Conservation (phyloP, 2,329 filamentous ascomycete species). For the Xylaria sp. region DNA sequence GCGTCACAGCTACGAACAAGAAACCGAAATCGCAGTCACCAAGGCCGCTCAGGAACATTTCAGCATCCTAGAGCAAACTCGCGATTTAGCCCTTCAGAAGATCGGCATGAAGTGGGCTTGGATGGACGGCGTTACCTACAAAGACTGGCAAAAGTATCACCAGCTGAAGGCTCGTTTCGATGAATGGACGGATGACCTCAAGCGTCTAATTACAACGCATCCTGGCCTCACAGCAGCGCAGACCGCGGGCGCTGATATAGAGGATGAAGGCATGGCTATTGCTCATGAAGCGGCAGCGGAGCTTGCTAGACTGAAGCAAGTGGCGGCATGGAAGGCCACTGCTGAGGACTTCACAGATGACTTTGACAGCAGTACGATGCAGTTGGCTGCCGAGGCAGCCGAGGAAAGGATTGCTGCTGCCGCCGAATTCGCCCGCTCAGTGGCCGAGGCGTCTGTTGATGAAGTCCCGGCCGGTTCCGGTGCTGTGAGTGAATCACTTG, state of each 20-base stretch:
- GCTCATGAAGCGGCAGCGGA: slow-evolving; percentile 82
- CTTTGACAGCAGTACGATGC: slow-evolving; percentile 72
- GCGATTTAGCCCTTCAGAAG: slow-evolving; percentile 84
- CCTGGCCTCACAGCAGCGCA: slow-evolving; percentile 72
- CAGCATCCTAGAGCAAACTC: slow-evolving; percentile 79
- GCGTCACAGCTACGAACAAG: slow-evolving; percentile 73
- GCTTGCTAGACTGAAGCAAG: slow-evolving; percentile 79
- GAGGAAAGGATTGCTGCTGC: slow-evolving; percentile 41
- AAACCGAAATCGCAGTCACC: slow-evolving; percentile 71
- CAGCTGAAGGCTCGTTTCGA: slow-evolving; percentile 81
- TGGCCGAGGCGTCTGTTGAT: neutral
- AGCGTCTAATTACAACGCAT: slow-evolving; percentile 75
- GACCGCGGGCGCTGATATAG: slow-evolving; percentile 69
- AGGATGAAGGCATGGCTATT: slow-evolving; percentile 79
- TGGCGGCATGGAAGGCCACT: slow-evolving; percentile 81
- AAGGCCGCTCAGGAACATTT: slow-evolving; percentile 81
- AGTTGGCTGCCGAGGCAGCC: slow-evolving; percentile 58
- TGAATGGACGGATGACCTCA: slow-evolving; percentile 83
- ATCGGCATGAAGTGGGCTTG: slow-evolving; percentile 95
- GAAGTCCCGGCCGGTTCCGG: neutral
- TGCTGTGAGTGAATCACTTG: slow-evolving; percentile 27
- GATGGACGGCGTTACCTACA: slow-evolving; percentile 94
- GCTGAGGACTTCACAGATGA: slow-evolving; percentile 77
- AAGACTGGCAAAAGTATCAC: slow-evolving; percentile 96
- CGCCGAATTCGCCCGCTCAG: slow-evolving; percentile 31